A percentile compares a stretch with the other conserved stretches of the same genome.
phyloP scores from a whole-genome alignment of 805 yeast species.

The Candida corydali region DNA sequence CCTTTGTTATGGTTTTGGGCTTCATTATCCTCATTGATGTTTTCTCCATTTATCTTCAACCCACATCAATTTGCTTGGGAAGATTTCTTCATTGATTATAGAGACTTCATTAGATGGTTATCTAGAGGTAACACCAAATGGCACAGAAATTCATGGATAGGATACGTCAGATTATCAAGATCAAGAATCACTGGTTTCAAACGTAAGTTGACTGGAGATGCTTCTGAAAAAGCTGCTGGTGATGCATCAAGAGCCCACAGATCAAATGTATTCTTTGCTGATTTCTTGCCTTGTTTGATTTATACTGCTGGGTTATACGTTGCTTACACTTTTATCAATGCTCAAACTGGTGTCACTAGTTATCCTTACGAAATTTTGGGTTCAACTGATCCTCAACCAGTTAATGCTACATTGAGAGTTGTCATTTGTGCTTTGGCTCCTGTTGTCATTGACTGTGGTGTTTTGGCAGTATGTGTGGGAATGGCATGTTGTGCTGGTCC shows the following conservation, averaged over 20 bases:
- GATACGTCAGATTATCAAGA: constrained; percentile 74
- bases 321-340: constrained; percentile 77
- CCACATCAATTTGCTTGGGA: constrained; percentile 98
- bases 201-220: constrained; percentile 61
- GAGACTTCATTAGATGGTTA: constrained; percentile 87
- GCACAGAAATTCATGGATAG: constrained; percentile 89
- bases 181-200: constrained; percentile 92
- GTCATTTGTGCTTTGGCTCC: constrained; percentile 86
- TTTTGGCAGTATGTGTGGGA: constrained; percentile 67
- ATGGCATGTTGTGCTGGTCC: constrained; percentile 98
- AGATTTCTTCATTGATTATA: constrained; percentile 93
- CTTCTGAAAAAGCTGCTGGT: constrained; percentile 64
- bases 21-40: constrained; percentile 77
- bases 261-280: constrained; percentile 73
- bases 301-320: constrained; percentile 68
- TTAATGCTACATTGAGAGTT: constrained; percentile 69
- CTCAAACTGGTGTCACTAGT: constrained; percentile 74
- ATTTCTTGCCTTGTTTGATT: constrained; percentile 67
- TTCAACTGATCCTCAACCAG: constrained; percentile 39
- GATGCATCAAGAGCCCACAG: constrained; percentile 75
- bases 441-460: constrained; percentile 85
- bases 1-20: constrained; percentile 98
- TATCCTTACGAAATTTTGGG: constrained; percentile 28
- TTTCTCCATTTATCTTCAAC: constrained; percentile 92
- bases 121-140: constrained; percentile 88